Percentiles rank a stretch among this genome's conserved stretches.
phyloP scores from a whole-genome alignment of 192 early-diverging fungal genomes.

The Coemansia sp. region DNA sequence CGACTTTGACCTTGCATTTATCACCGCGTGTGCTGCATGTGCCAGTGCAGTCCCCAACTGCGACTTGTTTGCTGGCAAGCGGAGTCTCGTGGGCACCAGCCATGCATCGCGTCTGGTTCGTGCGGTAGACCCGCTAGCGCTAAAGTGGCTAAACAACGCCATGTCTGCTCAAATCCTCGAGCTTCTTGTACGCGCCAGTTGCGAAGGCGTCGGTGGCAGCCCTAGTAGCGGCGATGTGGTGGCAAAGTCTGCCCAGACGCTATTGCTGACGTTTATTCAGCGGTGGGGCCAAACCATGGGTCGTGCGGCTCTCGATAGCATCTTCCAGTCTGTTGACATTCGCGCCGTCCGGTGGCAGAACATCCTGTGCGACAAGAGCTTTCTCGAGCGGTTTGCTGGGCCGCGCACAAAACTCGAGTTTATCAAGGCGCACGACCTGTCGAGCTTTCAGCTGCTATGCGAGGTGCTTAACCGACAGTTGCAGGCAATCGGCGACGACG shows the following conservation, averaged over 20 bases:
- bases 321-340: conserved; percentile 47
- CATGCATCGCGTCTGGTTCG: conserved; percentile 11
- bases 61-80: conserved; percentile 25
- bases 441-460: conserved; percentile 64
- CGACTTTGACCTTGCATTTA: conserved; percentile 18
- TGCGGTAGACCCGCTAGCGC: conserved; percentile 23
- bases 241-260: conserved; percentile 23
- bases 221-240: not conserved
- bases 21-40: conserved; percentile 40
- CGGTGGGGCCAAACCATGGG: conserved; percentile 43
- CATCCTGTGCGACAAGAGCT: conserved; percentile 23
- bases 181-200: conserved; percentile 38
- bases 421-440: conserved; percentile 27
- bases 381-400: conserved; percentile 36
- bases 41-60: conserved; percentile 30
- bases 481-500: conserved; percentile 84
- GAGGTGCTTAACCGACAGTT: conserved; percentile 76
- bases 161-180: conserved; percentile 30
- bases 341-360: conserved; percentile 39
- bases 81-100: not conserved
- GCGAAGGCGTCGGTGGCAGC: not conserved
- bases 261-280: conserved; percentile 45
- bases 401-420: conserved; percentile 16
- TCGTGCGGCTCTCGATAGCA: conserved; percentile 40
- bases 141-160: conserved; percentile 42